Base-by-base conservation (phyloP, 2,329 filamentous ascomycete genomes). In the Pseudocercospora cruenta region DNA sequence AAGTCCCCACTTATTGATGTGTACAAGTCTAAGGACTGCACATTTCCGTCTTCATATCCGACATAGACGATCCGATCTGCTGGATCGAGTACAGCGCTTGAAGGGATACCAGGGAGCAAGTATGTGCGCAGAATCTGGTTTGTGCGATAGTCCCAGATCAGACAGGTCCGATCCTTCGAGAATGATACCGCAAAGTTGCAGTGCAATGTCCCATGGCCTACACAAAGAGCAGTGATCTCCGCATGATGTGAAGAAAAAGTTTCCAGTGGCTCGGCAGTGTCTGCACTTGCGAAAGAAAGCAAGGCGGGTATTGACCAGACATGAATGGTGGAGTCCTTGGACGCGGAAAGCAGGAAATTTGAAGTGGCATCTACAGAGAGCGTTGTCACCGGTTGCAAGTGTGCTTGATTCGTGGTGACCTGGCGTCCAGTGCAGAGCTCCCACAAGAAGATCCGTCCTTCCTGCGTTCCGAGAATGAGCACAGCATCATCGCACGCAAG, bases 141-240 rank as follows among this genome's bases (percentile, higher is more conserved):
- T 0, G 88, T 91, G 68, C 89, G 88, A 77, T 96, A 96, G 80
- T 98, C 94, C 95, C 95, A 99, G 67, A 96, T 84, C 73, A 97
- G 90, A 72, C 92, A 92, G 7, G 92, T 95, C 79, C 92, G 94
- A 80, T 98, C 95, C 72, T 87, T 89, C 70, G 92, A 92, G 6
- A 90, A 88, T 2, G 94, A 96, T 21, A 97, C 86, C 66, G 91
- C 94, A 67, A 98, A 88, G 77, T 92, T 94, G 65, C 90, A 90
- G 73, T 89, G 87, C 76, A 88, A 90, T 66, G 85, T 82, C 75
- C 90, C 90, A 74, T 91, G 88, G 19, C 91, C 90, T 62, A 86
- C 78, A 9, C 79, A 79, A n/a, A 89, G 76, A 2, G 83, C 81
- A 5, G 87, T 94, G 78, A 94, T 89, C 76, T 85, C 90, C 69